A percentile compares a stretch with the other conserved stretches of the same genome.
phyloP scores from a whole-genome alignment of 176 grass and related monocot genomes.

The Avena sativa region DNA sequence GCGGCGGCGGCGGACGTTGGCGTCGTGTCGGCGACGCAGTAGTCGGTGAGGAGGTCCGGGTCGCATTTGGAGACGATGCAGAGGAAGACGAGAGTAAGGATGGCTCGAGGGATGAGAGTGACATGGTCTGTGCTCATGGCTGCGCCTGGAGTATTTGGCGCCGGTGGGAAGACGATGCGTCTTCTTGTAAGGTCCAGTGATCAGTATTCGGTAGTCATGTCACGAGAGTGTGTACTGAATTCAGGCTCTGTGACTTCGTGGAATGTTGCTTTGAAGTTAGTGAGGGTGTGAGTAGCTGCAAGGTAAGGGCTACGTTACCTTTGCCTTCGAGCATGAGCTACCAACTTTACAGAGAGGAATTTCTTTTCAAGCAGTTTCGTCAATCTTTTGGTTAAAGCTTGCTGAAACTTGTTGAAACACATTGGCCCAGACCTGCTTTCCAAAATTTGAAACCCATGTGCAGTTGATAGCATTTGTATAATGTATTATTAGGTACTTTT shows the following conservation, averaged over 20 bases:
- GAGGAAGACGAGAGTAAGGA: constrained; percentile 20
- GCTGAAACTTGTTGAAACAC: not conserved
- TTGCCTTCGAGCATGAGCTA: constrained; percentile 33
- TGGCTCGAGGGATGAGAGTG: not conserved
- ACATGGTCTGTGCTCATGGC: constrained; percentile 27
- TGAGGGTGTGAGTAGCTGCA: constrained; percentile 21
- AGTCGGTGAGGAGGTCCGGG: constrained; percentile 67
- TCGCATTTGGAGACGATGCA: constrained; percentile 30
- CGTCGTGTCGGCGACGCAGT: constrained; percentile 45
- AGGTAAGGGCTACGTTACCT: constrained; percentile 19
- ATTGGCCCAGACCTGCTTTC: not conserved
- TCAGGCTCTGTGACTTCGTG: not conserved
- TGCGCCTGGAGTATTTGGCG: not conserved
- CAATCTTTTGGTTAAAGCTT: not conserved
- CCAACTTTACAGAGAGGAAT: not conserved
- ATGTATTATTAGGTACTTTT: too few species aligned
- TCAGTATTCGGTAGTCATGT: not conserved
- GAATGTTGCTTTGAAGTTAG: constrained; percentile 48
- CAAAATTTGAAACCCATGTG: not conserved
- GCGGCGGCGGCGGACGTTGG: not conserved
- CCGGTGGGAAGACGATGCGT: not conserved
- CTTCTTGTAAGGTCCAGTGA: not conserved
- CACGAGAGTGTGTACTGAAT: not conserved
- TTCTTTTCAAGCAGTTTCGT: too few species aligned
- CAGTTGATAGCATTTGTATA: too few species aligned